Evolutionary conservation across 2,329 filamentous ascomycete species (phyloP).

Genomic region (Claviceps capensis): DNA sequence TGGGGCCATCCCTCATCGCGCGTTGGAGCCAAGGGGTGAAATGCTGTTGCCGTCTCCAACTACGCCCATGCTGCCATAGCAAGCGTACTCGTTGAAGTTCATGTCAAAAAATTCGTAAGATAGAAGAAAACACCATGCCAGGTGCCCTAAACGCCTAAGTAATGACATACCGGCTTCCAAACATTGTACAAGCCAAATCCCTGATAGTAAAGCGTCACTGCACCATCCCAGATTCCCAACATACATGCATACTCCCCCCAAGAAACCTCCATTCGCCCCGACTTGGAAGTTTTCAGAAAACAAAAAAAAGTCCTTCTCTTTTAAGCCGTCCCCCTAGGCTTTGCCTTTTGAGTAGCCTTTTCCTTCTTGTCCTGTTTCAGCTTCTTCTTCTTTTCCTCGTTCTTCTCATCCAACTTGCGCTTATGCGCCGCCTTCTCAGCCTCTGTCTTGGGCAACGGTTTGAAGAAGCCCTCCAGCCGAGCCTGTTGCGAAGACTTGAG

Average conservation of each 20-base stretch:
- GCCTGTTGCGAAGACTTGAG: slow-evolving; percentile 84
- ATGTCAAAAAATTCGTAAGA: too few species aligned
- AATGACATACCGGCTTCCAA: neutral
- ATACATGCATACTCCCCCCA: neutral
- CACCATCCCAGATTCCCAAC: neutral
- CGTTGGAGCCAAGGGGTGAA: too few species aligned
- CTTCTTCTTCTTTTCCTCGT: slow-evolving; percentile 89
- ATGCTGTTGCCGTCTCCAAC: too few species aligned
- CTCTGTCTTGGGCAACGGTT: slow-evolving; percentile 76
- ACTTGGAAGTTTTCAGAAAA: too few species aligned
- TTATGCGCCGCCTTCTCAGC: slow-evolving; percentile 76
- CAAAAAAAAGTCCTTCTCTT: neutral
- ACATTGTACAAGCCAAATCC: neutral
- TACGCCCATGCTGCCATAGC: too few species aligned
- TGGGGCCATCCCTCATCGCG: too few species aligned
- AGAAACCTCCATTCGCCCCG: neutral
- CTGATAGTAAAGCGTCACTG: neutral
- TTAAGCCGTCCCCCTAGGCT: slow-evolving; percentile 54
- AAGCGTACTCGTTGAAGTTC: too few species aligned
- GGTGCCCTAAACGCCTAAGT: neutral
- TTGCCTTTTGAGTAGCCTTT: slow-evolving; percentile 82
- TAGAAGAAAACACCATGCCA: neutral
- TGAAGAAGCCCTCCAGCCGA: slow-evolving; percentile 92
- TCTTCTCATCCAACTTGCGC: slow-evolving; percentile 85
- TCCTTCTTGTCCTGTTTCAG: slow-evolving; percentile 88